Percentiles rank a stretch among this genome's conserved stretches.
phyloP scores from a whole-genome alignment of 352 stramenopile species.

The Phytophthora foliorum region DNA sequence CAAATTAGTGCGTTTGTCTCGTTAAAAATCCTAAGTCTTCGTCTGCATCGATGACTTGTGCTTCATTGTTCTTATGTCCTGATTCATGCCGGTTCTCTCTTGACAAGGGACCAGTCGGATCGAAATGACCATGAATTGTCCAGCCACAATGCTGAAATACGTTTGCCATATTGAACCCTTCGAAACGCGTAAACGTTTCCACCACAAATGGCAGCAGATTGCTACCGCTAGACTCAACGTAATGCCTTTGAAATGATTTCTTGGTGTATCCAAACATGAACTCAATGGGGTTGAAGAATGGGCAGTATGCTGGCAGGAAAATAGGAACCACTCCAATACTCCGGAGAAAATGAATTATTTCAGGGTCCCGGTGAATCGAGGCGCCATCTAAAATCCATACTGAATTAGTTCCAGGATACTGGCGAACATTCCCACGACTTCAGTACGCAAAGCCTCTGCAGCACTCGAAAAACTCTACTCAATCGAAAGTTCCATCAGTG shows the following conservation, averaged over 20 bases:
- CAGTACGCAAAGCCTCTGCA: conserved; percentile 28
- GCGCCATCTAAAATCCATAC: conserved; percentile 44
- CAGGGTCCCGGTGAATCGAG: conserved; percentile 28
- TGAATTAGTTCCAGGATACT: conserved; percentile 31
- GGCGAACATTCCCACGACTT: background rate
- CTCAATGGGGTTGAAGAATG: conserved; percentile 45
- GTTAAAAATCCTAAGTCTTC: background rate
- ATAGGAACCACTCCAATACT: conserved; percentile 29
- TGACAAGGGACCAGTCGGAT: conserved; percentile 11
- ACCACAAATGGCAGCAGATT: conserved; percentile 1
- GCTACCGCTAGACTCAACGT: conserved; percentile 7
- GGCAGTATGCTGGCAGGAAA: conserved; percentile 40
- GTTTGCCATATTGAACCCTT: conserved; percentile 4
- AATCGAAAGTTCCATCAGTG: conserved; percentile 37
- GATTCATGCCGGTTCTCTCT: background rate
- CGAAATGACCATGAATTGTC: conserved; percentile 12
- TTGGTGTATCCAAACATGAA: conserved; percentile 34
- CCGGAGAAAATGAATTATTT: conserved; percentile 38
- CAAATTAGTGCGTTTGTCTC: background rate
- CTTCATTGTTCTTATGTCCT: background rate
- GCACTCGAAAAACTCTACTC: conserved; percentile 23
- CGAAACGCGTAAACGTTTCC: conserved; percentile 14
- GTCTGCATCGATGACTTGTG: background rate
- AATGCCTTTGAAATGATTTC: conserved; percentile 20
- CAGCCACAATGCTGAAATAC: conserved; percentile 15